These are phyloP conservation scores for Kondoa malvinella DNA, from an alignment of 768 basidiomycete genomes.

Conservation along the genomic window DNA sequence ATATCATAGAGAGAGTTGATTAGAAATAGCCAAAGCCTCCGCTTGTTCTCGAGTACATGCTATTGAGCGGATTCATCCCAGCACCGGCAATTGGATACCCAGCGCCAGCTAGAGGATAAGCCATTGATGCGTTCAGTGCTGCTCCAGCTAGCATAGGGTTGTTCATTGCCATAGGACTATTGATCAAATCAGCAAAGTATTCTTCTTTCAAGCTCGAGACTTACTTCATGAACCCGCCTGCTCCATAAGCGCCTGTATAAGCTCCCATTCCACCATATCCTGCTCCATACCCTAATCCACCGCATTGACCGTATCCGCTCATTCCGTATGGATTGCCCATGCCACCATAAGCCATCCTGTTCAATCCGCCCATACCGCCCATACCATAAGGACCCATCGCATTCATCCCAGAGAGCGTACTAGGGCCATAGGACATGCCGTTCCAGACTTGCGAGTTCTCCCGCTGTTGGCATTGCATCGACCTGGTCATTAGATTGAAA, in stretches of 20 bases:
- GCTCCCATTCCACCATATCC: not conserved
- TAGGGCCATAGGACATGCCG: not conserved
- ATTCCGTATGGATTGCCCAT: not conserved
- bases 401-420: not conserved
- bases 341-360: not conserved
- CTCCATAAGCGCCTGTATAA: not conserved
- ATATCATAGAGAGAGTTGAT: too few species aligned
- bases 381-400: not conserved
- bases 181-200: not conserved
- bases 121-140: not conserved
- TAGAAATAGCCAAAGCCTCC: not conserved
- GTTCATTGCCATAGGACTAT: not conserved
- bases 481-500: not conserved
- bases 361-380: too few species aligned
- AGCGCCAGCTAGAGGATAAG: not conserved
- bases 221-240: not conserved
- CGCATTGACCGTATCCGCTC: too few species aligned
- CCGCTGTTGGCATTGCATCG: not conserved
- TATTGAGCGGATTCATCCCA: not conserved
- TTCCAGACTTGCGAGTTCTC: not conserved
- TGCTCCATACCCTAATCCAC: not conserved
- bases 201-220: not conserved
- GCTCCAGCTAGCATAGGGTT: not conserved
- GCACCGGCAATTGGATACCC: not conserved
- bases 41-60: not conserved